Conservation (phyloP, 768 basidiomycete species). For the Tulasnella sp. region DNA sequence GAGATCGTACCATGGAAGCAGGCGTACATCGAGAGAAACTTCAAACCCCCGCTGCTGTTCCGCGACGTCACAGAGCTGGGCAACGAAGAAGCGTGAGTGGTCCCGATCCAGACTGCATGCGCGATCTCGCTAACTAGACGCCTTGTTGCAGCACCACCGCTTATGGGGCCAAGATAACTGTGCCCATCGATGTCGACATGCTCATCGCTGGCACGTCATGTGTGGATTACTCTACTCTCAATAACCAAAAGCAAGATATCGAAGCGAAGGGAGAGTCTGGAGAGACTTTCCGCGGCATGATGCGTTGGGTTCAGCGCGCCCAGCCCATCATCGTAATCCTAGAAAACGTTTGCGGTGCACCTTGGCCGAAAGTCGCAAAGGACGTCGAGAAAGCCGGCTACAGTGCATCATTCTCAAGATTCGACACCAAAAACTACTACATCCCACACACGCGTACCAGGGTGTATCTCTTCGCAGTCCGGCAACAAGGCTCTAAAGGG, state of each 20-base stretch:
- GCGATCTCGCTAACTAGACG: not conserved
- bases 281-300: conserved; percentile 89
- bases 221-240: conserved; percentile 94
- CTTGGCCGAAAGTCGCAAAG: conserved; percentile 63
- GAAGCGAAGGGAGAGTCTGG: conserved; percentile 88
- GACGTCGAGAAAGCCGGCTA: conserved; percentile 70
- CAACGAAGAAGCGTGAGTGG: conserved; percentile 57
- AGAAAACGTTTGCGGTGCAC: conserved; percentile 88
- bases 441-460: conserved; percentile 92
- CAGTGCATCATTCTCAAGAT: conserved; percentile 53
- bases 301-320: conserved; percentile 80
- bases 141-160: conserved; percentile 65
- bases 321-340: conserved; percentile 85
- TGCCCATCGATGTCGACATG: conserved; percentile 85
- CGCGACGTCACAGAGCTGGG: conserved; percentile 90
- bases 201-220: conserved; percentile 92
- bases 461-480: conserved; percentile 74
- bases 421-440: conserved; percentile 84
- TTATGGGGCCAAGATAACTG: conserved; percentile 73
- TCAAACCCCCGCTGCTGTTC: conserved; percentile 83
- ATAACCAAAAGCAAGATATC: conserved; percentile 83
- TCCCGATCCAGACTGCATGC: not conserved
- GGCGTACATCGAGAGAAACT: conserved; percentile 95
- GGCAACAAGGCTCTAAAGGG: conserved; percentile 27
- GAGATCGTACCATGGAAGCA: conserved; percentile 97